Percentiles rank a stretch among this genome's conserved stretches.
phyloP scores from a whole-genome alignment of 192 early-diverging fungal species.

The Kappamyces sp. region DNA sequence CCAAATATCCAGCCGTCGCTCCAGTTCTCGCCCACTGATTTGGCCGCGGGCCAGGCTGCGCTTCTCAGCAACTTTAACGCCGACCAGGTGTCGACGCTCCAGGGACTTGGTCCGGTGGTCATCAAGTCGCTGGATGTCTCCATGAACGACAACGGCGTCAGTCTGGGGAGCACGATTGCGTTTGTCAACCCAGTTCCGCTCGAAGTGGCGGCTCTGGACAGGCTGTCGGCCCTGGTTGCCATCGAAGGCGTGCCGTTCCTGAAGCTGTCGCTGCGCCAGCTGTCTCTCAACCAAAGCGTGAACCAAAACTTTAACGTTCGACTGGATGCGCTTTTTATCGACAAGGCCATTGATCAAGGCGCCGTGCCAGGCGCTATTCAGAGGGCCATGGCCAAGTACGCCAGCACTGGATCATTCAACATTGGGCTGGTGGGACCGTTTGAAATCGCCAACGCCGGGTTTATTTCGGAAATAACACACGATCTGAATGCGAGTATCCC shows the following conservation, averaged over 20 bases:
- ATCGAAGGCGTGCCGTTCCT: background rate
- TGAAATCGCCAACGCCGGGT: background rate
- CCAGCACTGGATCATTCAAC: background rate
- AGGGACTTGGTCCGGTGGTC: no score
- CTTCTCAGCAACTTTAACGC: no score
- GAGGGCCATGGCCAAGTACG: background rate
- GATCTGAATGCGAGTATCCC: background rate
- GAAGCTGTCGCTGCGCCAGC: background rate
- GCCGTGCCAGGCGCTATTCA: constrained; percentile 11
- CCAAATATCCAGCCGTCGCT: no score
- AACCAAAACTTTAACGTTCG: constrained; percentile 6
- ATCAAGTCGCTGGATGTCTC: no score
- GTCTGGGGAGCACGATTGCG: no score
- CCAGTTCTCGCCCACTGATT: no score
- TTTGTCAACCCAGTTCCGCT: no score
- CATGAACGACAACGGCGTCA: no score
- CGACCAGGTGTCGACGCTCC: no score
- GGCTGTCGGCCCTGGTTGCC: background rate
- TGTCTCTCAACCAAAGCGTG: background rate
- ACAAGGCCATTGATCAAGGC: constrained; percentile 2
- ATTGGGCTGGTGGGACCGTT: constrained; percentile 14
- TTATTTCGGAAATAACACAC: constrained; percentile 4
- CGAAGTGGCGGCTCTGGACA: background rate
- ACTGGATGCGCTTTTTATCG: constrained; percentile 1
- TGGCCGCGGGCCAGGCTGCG: no score